Conservation (phyloP, 2,329 filamentous ascomycete species). For the Juglanconis sp. region DNA sequence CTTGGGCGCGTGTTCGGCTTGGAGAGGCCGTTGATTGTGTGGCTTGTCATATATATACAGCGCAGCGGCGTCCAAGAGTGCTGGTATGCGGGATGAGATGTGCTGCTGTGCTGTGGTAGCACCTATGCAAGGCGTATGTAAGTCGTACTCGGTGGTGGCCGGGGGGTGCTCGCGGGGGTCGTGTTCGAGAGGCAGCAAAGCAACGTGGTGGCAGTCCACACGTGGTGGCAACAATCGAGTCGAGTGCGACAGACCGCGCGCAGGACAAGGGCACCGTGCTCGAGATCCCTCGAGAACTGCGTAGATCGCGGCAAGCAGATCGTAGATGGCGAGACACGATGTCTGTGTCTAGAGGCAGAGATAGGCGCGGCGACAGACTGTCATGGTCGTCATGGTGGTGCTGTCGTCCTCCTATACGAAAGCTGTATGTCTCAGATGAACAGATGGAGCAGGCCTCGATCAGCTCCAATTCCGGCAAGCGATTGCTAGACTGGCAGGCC, state of each 20-base stretch:
- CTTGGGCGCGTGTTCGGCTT: slow-evolving; percentile 19
- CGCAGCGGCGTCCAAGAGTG: background rate
- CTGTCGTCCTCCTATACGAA: slow-evolving; percentile 6
- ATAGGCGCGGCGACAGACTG: background rate
- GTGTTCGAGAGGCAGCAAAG: background rate
- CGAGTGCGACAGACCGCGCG: background rate
- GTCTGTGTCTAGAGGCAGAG: slow-evolving; percentile 8
- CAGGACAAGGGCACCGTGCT: background rate
- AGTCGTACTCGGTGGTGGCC: slow-evolving; percentile 15
- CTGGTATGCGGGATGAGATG: slow-evolving; percentile 17
- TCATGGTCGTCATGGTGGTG: background rate
- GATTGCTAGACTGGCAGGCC: slow-evolving; percentile 4
- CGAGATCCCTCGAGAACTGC: no score
- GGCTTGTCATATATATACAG: slow-evolving; percentile 20
- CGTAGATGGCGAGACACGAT: slow-evolving; percentile 1
- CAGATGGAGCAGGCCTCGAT: slow-evolving; percentile 18
- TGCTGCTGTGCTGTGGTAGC: slow-evolving; percentile 17
- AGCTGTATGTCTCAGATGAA: slow-evolving; percentile 19
- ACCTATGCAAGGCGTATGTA: slow-evolving; percentile 19
- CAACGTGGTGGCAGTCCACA: background rate
- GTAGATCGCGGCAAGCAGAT: background rate
- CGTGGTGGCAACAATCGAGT: background rate
- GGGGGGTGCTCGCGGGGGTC: slow-evolving; percentile 2
- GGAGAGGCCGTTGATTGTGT: slow-evolving; percentile 17
- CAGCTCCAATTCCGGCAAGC: slow-evolving; percentile 4